A percentile compares a stretch with the other conserved stretches of the same genome.
phyloP scores from a whole-genome alignment of 169 alveolate species.

The Plasmodium fragile region DNA sequence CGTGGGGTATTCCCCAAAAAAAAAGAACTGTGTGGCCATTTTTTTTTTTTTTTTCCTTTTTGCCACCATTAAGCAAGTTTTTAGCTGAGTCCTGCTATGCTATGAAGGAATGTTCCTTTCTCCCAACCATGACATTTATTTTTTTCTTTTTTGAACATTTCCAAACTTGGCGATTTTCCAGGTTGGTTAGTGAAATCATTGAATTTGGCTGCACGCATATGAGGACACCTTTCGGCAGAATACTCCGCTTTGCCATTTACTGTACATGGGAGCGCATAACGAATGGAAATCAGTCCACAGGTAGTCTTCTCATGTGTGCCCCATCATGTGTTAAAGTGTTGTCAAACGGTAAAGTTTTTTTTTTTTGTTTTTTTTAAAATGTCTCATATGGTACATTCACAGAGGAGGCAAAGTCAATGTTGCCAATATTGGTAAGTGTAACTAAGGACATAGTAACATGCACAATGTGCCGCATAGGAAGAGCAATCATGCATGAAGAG shows the following conservation, averaged over 20 bases:
- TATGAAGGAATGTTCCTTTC: background rate
- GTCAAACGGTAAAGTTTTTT: background rate
- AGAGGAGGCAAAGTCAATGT: background rate
- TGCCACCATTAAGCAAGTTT: background rate
- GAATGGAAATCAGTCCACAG: background rate
- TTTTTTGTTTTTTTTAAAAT: background rate
- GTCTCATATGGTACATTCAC: background rate
- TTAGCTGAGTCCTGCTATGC: background rate
- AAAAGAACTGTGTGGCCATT: background rate
- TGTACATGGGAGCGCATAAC: conserved; percentile 68
- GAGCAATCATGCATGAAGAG: background rate
- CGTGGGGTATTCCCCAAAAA: background rate
- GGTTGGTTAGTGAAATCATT: conserved; percentile 10
- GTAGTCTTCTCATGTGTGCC: background rate
- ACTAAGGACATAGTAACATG: background rate
- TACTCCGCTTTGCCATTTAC: background rate
- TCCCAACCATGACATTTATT: background rate
- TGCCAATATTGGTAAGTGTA: background rate
- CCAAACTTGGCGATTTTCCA: background rate
- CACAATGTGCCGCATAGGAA: background rate
- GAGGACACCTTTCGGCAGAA: background rate
- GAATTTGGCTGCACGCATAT: conserved; percentile 7
- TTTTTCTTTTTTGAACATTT: background rate
- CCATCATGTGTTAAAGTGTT: background rate
- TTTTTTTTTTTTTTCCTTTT: background rate